phyloP scores from a whole-genome alignment of 257 asterid species.

The Salvia hispanica region DNA sequence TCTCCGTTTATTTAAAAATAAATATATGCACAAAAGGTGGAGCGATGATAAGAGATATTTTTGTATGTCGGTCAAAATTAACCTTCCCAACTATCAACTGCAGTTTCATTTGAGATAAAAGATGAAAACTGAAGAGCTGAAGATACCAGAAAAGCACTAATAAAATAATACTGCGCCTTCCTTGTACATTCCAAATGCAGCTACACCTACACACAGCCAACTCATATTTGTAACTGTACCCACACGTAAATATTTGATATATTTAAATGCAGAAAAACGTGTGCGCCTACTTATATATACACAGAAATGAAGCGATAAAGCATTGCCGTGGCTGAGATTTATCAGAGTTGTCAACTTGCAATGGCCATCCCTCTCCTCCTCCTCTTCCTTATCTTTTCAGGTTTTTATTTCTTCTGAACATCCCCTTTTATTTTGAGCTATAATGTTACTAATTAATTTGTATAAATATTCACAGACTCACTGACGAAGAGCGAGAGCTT shows the following conservation, averaged over 20 bases:
- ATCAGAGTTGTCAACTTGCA: slow-evolving; percentile 48
- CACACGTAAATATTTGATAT: background rate
- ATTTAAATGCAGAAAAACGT: slow-evolving; percentile 10
- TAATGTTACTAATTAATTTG: background rate
- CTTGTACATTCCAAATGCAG: slow-evolving; percentile 7
- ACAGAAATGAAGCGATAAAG: slow-evolving; percentile 4
- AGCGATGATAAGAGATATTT: slow-evolving; percentile 17
- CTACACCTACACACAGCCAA: background rate
- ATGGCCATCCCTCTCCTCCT: slow-evolving; percentile 59
- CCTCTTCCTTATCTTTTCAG: slow-evolving; percentile 53
- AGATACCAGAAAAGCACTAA: background rate
- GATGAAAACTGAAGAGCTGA: background rate
- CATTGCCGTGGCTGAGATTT: slow-evolving; percentile 50
- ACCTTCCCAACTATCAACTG: background rate
- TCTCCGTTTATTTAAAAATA: too few relatives aligned
- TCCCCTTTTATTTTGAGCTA: background rate
- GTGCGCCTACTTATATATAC: slow-evolving; percentile 25
- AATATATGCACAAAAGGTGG: background rate
- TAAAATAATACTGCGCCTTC: background rate
- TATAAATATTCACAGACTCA: slow-evolving; percentile 38
- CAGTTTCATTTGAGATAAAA: background rate
- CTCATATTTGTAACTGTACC: slow-evolving; percentile 22
- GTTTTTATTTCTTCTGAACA: slow-evolving; percentile 38
- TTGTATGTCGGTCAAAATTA: slow-evolving; percentile 29
- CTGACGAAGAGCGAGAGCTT: slow-evolving; percentile 27